These are phyloP conservation scores for Volvox africanus DNA, from an alignment of 139 green algal species.

Conservation along the genomic window DNA sequence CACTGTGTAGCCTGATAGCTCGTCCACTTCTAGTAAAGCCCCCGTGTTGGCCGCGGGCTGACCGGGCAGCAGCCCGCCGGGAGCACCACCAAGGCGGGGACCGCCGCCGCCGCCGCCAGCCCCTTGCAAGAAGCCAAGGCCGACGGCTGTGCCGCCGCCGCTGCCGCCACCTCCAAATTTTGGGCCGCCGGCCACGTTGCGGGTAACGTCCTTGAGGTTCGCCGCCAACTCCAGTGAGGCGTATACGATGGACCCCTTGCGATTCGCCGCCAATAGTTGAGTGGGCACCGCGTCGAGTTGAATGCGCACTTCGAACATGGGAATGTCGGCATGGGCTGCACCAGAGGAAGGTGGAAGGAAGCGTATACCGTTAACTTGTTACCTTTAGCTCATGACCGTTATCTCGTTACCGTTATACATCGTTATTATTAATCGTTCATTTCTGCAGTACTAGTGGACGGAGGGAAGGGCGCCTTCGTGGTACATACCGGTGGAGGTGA, in stretches of 20 bases:
- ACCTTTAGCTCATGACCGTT: too few relatives aligned
- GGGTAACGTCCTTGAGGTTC: not conserved
- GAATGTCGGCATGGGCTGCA: not conserved
- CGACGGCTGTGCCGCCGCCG: not conserved
- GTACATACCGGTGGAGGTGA: not conserved
- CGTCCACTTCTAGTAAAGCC: not conserved
- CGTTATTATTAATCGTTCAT: too few relatives aligned
- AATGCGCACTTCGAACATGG: conserved; percentile 7
- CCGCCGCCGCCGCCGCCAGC: not conserved
- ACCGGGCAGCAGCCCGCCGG: not conserved
- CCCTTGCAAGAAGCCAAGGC: not conserved
- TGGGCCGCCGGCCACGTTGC: not conserved
- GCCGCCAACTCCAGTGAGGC: not conserved
- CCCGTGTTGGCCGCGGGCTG: not conserved
- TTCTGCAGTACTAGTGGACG: too few relatives aligned
- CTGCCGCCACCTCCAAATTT: not conserved
- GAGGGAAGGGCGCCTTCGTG: too few relatives aligned
- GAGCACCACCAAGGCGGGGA: not conserved
- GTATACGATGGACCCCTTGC: conserved; percentile 25
- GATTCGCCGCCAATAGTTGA: not conserved
- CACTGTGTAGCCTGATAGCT: conserved; percentile 18
- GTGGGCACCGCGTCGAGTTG: not conserved
- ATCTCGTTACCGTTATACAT: too few relatives aligned
- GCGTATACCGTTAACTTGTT: not conserved
- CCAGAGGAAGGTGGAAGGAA: not conserved